Percentiles rank a stretch among this genome's conserved stretches.
Evolutionary conservation across 129 eudicot genomes (phyloP).

Genomic region (Chrysanthemum seticuspe): DNA sequence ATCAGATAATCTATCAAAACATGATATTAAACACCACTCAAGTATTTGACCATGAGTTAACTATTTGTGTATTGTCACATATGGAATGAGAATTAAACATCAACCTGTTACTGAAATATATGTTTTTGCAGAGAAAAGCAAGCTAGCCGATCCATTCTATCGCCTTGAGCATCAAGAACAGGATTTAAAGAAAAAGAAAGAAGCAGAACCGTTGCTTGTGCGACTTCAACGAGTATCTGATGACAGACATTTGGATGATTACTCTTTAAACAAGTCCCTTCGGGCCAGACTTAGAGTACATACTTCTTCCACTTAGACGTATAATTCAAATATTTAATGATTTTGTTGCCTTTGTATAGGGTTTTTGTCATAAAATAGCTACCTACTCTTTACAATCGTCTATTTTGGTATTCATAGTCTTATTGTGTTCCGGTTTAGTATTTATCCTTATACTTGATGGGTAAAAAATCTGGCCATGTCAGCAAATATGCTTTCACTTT

Average conservation of each 20-base stretch:
- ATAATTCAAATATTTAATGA: no score
- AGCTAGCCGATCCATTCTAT: conserved; percentile 80
- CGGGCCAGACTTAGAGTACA: conserved; percentile 69
- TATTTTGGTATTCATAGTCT: no score
- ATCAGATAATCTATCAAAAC: no score
- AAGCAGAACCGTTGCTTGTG: conserved; percentile 80
- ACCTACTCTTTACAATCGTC: no score
- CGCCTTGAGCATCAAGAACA: conserved; percentile 91
- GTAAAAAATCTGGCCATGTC: no score
- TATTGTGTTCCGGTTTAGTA: no score
- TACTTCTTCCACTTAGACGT: not conserved
- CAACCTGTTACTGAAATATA: not conserved
- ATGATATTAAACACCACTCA: no score
- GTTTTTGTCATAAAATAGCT: no score
- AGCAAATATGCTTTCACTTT: no score
- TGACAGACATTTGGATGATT: conserved; percentile 75
- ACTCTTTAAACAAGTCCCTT: conserved; percentile 68
- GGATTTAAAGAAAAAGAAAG: conserved; percentile 83
- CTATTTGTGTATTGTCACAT: not conserved
- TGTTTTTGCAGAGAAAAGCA: conserved; percentile 53
- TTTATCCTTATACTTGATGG: no score
- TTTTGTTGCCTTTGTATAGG: no score
- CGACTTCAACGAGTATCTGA: conserved; percentile 81
- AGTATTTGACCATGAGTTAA: not conserved
- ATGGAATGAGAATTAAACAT: not conserved